Conservation (phyloP, 176 grass and related monocot species). For the Rhipidocladum racemiflorum region DNA sequence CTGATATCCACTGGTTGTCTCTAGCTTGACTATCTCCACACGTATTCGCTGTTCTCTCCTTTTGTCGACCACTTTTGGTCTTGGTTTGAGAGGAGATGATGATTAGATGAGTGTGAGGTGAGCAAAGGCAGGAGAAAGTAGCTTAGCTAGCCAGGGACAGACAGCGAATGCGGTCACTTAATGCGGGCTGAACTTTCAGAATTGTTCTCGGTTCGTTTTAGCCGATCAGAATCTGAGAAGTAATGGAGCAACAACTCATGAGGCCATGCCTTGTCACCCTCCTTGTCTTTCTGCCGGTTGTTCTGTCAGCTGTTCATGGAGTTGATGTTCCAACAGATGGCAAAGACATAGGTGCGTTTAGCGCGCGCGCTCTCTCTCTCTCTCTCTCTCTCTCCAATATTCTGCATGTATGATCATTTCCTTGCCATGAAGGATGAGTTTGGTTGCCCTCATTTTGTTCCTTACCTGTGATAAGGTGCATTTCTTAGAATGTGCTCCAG, state of each 20-base stretch:
- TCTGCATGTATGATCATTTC: background rate
- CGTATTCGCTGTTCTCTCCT: background rate
- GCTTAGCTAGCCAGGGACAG: background rate
- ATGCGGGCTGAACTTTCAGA: background rate
- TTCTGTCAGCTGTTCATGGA: background rate
- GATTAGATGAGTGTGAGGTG: background rate
- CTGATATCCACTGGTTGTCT: background rate
- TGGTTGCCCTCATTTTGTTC: background rate
- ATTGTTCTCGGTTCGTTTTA: background rate
- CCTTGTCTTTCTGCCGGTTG: background rate
- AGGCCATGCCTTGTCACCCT: background rate
- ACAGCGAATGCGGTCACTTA: background rate
- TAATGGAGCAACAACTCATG: background rate
- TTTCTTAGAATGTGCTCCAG: background rate
- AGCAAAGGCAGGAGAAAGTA: background rate
- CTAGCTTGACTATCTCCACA: background rate
- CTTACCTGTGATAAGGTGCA: background rate
- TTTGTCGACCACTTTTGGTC: background rate
- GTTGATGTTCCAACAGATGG: background rate
- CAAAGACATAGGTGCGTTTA: background rate
- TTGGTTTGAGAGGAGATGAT: background rate
- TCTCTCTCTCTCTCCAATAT: no score
- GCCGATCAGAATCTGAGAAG: background rate
- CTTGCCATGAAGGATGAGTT: background rate
- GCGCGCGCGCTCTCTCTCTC: background rate